A percentile compares a stretch with the other conserved stretches of the same genome.
phyloP scores from a whole-genome alignment of 768 basidiomycete species.

The Lactarius evosmus region DNA sequence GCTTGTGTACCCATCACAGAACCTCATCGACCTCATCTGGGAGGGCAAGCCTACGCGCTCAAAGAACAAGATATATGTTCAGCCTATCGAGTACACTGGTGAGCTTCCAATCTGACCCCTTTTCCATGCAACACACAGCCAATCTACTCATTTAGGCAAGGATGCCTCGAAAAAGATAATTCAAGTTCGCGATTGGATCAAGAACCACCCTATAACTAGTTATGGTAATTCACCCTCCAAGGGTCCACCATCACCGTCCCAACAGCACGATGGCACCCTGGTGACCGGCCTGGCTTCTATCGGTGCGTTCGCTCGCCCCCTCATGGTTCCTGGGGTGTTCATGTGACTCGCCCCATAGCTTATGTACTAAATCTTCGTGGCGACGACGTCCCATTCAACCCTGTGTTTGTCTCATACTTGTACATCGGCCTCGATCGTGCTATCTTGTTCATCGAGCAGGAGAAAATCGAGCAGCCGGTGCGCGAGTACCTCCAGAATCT shows the following conservation, averaged over 20 bases:
- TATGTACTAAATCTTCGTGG: conserved; percentile 89
- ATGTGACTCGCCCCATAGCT: conserved; percentile 43
- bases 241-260: conserved; percentile 52
- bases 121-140: not conserved
- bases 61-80: conserved; percentile 60
- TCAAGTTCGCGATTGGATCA: conserved; percentile 69
- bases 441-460: conserved; percentile 72
- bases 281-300: conserved; percentile 68
- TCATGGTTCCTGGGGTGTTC: conserved; percentile 6
- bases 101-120: conserved; percentile 22
- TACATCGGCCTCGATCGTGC: conserved; percentile 61
- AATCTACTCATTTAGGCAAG: conserved; percentile 40
- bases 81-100: conserved; percentile 69
- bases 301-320: conserved; percentile 42
- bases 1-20: conserved; percentile 77
- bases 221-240: conserved; percentile 62
- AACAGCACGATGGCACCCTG: conserved; percentile 65
- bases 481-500: conserved; percentile 54
- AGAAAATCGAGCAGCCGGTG: conserved; percentile 60
- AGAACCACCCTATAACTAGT: conserved; percentile 52
- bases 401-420: conserved; percentile 86
- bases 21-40: conserved; percentile 82
- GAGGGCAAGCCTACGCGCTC: conserved; percentile 70
- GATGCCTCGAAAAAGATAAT: conserved; percentile 69
- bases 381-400: conserved; percentile 86